These are phyloP conservation scores for Suhomyces vadensis DNA, from an alignment of 805 yeast species.

Conservation along the genomic window DNA sequence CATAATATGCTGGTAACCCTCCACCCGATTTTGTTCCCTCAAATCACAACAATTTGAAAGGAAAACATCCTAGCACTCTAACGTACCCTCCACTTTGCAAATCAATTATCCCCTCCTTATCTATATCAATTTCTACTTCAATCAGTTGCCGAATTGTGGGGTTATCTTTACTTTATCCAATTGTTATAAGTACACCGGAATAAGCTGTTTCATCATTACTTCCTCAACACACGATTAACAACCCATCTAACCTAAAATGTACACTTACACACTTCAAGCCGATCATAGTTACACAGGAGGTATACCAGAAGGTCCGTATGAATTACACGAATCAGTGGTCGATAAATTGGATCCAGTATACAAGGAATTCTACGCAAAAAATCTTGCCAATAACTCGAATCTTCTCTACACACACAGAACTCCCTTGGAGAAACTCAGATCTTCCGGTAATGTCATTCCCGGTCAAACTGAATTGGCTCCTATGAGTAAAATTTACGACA, in stretches of 20 bases:
- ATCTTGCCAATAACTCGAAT: constrained; percentile 25
- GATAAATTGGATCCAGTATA: constrained; percentile 39
- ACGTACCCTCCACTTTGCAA: not conserved
- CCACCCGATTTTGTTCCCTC: no score
- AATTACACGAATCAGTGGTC: constrained; percentile 28
- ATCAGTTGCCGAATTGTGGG: not conserved
- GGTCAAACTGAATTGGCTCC: constrained; percentile 37
- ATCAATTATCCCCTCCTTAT: not conserved
- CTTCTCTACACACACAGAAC: constrained; percentile 36
- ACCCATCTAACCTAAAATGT: not conserved
- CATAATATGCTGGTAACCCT: no score
- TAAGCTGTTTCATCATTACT: not conserved
- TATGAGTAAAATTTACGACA: constrained; percentile 29
- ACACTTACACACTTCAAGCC: constrained; percentile 14
- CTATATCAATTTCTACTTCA: not conserved
- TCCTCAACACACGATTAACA: not conserved
- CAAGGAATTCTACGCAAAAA: constrained; percentile 32
- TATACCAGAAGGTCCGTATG: constrained; percentile 30
- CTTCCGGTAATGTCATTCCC: constrained; percentile 42
- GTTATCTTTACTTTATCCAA: not conserved
- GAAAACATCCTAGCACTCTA: no score
- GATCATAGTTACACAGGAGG: constrained; percentile 29
- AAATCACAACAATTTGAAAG: no score
- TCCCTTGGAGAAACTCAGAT: constrained; percentile 30
- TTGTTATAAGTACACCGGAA: not conserved